Evolutionary conservation across 192 early-diverging fungal species (phyloP).

Genomic region (Glomus cerebriforme): DNA sequence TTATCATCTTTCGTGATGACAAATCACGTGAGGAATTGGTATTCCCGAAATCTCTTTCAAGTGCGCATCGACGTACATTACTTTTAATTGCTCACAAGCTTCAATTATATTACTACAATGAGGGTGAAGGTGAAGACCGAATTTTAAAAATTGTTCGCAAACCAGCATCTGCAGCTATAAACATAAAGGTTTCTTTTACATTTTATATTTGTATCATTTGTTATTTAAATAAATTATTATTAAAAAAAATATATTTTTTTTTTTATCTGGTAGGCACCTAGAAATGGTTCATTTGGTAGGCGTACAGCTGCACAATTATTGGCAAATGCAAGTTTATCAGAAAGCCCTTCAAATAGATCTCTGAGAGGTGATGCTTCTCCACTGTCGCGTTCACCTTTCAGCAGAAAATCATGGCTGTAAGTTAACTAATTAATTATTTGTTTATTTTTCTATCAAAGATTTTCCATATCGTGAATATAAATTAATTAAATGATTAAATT

Average conservation of each 20-base stretch:
- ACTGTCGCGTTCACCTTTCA: slow-evolving; percentile 30
- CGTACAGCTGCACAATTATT: slow-evolving; percentile 24
- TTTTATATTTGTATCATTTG: neutral
- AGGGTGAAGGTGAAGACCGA: slow-evolving; percentile 52
- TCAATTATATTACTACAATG: slow-evolving; percentile 53
- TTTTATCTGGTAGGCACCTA: slow-evolving; percentile 10
- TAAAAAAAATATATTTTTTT: neutral
- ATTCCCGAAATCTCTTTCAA: slow-evolving; percentile 61
- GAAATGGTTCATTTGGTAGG: slow-evolving; percentile 30
- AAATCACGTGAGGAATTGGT: slow-evolving; percentile 64
- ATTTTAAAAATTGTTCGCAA: slow-evolving; percentile 49
- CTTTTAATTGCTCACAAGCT: slow-evolving; percentile 75
- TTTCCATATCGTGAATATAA: neutral
- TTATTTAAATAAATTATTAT: no score
- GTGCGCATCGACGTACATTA: slow-evolving; percentile 61
- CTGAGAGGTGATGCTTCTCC: slow-evolving; percentile 29
- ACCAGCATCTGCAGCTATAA: slow-evolving; percentile 31
- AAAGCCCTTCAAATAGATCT: slow-evolving; percentile 34
- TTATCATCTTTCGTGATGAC: slow-evolving; percentile 73
- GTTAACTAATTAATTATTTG: neutral
- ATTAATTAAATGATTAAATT: neutral
- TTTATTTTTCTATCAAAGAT: neutral
- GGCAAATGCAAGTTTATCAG: slow-evolving; percentile 22
- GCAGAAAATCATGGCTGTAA: slow-evolving; percentile 35
- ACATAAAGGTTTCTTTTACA: slow-evolving; percentile 18